phyloP scores from a whole-genome alignment of 192 early-diverging fungal species.

The Coemansia sp. region DNA sequence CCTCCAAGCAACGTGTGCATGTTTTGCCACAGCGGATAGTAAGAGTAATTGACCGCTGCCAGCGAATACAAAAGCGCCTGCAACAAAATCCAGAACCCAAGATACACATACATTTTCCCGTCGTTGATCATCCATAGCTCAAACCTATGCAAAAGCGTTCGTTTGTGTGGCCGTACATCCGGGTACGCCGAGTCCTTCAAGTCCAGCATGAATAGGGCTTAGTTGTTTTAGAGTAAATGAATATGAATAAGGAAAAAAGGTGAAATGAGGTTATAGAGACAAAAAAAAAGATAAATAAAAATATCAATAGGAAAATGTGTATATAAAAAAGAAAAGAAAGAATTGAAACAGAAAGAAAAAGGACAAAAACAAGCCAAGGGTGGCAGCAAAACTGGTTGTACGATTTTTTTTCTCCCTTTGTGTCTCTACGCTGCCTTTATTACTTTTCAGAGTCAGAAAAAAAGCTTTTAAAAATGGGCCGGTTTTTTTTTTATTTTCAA shows the following conservation, averaged over 20 bases:
- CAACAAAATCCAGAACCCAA: constrained; percentile 64
- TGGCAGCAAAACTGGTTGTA: not conserved
- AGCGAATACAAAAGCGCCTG: constrained; percentile 62
- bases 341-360: constrained; percentile 2
- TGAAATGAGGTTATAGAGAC: constrained; percentile 1
- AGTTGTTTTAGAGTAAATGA: not conserved
- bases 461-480: not conserved
- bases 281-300: constrained; percentile 2
- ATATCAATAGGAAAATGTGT: not conserved
- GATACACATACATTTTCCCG: constrained; percentile 55
- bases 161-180: constrained; percentile 35
- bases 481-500: not conserved
- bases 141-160: constrained; percentile 45
- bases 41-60: constrained; percentile 64
- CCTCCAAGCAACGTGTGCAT: constrained; percentile 57
- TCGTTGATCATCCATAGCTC: constrained; percentile 57
- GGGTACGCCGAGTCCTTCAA: constrained; percentile 43
- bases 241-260: not conserved
- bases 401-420: not conserved
- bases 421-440: not conserved
- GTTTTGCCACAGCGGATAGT: constrained; percentile 58
- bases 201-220: constrained; percentile 30
- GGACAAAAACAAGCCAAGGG: not conserved
- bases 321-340: constrained; percentile 6
- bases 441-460: not conserved